Percentiles rank a stretch among this genome's conserved stretches.
These are phyloP conservation scores for Porphyrellus cyaneotinctus DNA, from an alignment of 768 basidiomycete genomes.

Conservation along the genomic window DNA sequence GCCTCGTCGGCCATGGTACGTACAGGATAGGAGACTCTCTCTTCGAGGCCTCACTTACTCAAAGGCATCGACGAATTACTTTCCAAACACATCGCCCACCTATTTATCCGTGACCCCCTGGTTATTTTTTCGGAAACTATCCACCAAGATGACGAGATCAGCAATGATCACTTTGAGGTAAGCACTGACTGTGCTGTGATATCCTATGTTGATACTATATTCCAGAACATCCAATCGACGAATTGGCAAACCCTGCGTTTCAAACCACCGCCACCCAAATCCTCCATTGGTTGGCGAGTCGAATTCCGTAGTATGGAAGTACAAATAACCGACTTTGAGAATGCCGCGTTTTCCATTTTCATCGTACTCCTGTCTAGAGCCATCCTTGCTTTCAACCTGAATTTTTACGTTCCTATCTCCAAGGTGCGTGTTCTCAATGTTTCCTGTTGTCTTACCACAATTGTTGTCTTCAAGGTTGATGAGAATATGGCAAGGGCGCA, in stretches of 20 bases:
- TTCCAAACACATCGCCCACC: constrained; percentile 88
- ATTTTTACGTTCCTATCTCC: constrained; percentile 96
- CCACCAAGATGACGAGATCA: constrained; percentile 81
- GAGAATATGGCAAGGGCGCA: constrained; percentile 95
- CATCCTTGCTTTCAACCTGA: constrained; percentile 85
- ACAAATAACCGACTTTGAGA: constrained; percentile 98
- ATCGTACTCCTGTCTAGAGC: constrained; percentile 91
- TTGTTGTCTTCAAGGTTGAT: constrained; percentile 64
- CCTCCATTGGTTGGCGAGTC: constrained; percentile 94
- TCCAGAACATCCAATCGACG: constrained; percentile 95
- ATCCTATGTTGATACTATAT: neutral
- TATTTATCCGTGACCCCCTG: constrained; percentile 96
- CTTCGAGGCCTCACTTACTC: neutral
- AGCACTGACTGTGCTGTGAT: neutral
- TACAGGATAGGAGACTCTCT: neutral
- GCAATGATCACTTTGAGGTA: constrained; percentile 96
- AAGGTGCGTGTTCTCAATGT: constrained; percentile 54
- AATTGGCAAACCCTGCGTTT: constrained; percentile 99
- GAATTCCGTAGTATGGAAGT: constrained; percentile 99
- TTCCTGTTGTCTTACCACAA: neutral
- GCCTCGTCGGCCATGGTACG: constrained; percentile 71
- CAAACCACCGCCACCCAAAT: constrained; percentile 94
- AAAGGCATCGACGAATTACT: constrained; percentile 82
- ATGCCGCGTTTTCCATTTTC: constrained; percentile 94
- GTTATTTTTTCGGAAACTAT: constrained; percentile 94